Percentiles rank a stretch among this genome's conserved stretches.
Evolutionary conservation across 129 eudicot genomes (phyloP).

Genomic region (Ambrosia artemisiifolia): DNA sequence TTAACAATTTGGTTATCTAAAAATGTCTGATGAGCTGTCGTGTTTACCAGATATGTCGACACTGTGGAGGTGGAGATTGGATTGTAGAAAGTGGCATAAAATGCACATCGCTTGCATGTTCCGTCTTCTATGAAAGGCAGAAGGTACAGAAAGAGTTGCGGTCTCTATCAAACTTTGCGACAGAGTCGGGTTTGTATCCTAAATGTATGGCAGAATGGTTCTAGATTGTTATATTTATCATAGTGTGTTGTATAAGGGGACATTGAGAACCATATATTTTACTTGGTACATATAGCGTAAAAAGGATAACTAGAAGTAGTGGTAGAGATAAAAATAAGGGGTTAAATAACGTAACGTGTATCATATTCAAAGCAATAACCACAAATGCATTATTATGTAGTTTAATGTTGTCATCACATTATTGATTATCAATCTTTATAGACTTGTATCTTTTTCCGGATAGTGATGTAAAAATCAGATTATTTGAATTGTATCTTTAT

Average conservation of each 20-base stretch:
- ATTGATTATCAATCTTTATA: too few species aligned
- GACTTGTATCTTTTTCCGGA: too few species aligned
- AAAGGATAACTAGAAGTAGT: too few species aligned
- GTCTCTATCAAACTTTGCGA: slow-evolving; percentile 61
- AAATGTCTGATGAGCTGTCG: background rate
- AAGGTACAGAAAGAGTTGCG: slow-evolving; percentile 73
- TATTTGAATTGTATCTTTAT: too few species aligned
- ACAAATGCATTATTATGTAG: too few species aligned
- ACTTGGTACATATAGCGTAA: too few species aligned
- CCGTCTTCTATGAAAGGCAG: slow-evolving; percentile 74
- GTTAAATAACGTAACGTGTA: too few species aligned
- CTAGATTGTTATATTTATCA: slow-evolving; percentile 26
- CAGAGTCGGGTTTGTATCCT: slow-evolving; percentile 67
- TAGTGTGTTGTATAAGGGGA: background rate
- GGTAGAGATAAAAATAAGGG: too few species aligned
- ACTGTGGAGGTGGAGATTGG: slow-evolving; percentile 99
- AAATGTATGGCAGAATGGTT: slow-evolving; percentile 88
- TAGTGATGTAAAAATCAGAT: too few species aligned
- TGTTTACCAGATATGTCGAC: slow-evolving; percentile 73
- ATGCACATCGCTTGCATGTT: slow-evolving; percentile 87
- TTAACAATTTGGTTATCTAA: background rate
- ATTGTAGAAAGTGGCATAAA: slow-evolving; percentile 73
- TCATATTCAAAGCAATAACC: too few species aligned
- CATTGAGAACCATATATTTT: too few species aligned
- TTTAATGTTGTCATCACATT: too few species aligned